Base-by-base conservation (phyloP, 371 early-diverging fungal species). In the Mortierella sp. region DNA sequence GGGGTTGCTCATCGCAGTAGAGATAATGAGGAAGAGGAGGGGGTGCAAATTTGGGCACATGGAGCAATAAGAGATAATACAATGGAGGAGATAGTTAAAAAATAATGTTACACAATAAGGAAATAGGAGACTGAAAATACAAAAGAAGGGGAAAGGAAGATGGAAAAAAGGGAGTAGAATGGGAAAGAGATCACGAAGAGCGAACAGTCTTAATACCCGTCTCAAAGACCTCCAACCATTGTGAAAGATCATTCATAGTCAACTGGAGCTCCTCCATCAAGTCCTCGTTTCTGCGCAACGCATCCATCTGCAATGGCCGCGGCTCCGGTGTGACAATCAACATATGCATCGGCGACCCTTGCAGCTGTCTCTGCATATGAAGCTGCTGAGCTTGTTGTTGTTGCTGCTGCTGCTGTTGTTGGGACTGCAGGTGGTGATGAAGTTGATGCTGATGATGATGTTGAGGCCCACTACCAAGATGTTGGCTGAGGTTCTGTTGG, bases 181-280 rank as follows among this genome's bases (percentile, higher is more conserved):
- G 68, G 9, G 45, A 74, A 72, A n/a, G 11, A 70, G 28, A 28
- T 70, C 47, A 80, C 2, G 63, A 70, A 28, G 81, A 48, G n/a
- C 84, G 78, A 45, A 84, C 76, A 47, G 58, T 75, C 75, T 76
- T 82, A 58, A 89, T 82, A 11, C 89, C 87, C 14, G 84, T 82
- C 19, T 89, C 89, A 72, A 89, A 82, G 24, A 89, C 82, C 28
- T 84, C 87, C 38, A 89, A 73, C 89, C 89, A 89, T 55, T 83
- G 84, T 6, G 84, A 80, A 2, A 89, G 80, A 57, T 89, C 89
- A 28, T 80, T 85, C 19, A 88, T 79, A 11, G 88, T 82, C 75
- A 84, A 47, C 58, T 83, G 77, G 28, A 89, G 78, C 60, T 89
- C 89, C 48, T 88, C 87, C 31, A 78, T 73, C 60, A 89, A 72